Conservation (phyloP, 2,329 filamentous ascomycete species). For the Fusarium piperis region DNA sequence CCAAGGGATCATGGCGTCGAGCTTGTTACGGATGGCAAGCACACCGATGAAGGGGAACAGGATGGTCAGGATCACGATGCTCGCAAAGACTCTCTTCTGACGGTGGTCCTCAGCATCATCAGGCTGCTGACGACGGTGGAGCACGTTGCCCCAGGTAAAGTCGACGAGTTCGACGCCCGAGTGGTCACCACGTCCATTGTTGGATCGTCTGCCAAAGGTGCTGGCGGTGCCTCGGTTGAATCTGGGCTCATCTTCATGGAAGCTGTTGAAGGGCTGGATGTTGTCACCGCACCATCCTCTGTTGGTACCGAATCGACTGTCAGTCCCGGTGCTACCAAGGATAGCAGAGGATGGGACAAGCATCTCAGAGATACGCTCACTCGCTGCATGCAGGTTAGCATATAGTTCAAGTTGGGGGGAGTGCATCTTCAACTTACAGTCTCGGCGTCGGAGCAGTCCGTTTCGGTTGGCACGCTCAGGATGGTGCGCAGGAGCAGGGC, state of each 20-base stretch:
- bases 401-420: too few relatives aligned
- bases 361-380: slow-evolving; percentile 34
- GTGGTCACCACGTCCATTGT: slow-evolving; percentile 5
- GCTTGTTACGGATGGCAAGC: slow-evolving; percentile 55
- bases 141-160: slow-evolving; percentile 44
- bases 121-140: slow-evolving; percentile 42
- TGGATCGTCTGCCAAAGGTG: slow-evolving; percentile 23
- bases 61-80: slow-evolving; percentile 51
- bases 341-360: slow-evolving; percentile 41
- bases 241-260: slow-evolving; percentile 23
- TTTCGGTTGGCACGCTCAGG: slow-evolving; percentile 2
- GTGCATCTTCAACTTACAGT: slow-evolving; percentile 28
- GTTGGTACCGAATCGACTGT: slow-evolving; percentile 5
- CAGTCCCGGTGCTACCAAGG: slow-evolving; percentile 30
- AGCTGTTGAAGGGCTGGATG: slow-evolving; percentile 7
- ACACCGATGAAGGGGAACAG: slow-evolving; percentile 59
- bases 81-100: slow-evolving; percentile 51
- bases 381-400: slow-evolving; percentile 28
- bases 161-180: slow-evolving; percentile 42
- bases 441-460: slow-evolving; percentile 6
- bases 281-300: slow-evolving; percentile 23
- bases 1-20: slow-evolving; percentile 59
- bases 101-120: slow-evolving; percentile 40
- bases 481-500: slow-evolving; percentile 31
- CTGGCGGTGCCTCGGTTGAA: slow-evolving; percentile 40